Evolutionary conservation across 2,329 filamentous ascomycete species (phyloP).

Genomic region (Chaetothyriales sp.): DNA sequence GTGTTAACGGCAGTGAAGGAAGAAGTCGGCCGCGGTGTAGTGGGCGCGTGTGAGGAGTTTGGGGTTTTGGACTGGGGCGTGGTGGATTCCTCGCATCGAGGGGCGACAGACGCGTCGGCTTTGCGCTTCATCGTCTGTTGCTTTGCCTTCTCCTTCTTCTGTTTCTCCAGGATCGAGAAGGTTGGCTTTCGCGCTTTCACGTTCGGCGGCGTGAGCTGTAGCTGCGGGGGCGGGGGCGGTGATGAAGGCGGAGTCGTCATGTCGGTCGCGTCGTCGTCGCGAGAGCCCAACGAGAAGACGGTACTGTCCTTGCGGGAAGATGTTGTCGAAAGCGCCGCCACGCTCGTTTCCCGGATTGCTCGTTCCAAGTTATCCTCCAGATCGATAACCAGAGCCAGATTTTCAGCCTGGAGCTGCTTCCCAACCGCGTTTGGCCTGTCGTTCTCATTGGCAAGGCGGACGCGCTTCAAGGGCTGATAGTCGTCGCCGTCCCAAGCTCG

Average conservation of each 20-base stretch:
- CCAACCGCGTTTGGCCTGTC: slow-evolving; percentile 1
- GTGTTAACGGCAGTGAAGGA: not conserved
- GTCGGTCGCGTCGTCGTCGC: slow-evolving; percentile 23
- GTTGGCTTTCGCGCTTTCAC: slow-evolving; percentile 33
- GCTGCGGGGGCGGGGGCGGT: slow-evolving; percentile 30
- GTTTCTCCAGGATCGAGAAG: slow-evolving; percentile 31
- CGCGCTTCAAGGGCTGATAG: slow-evolving; percentile 29
- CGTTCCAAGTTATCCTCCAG: slow-evolving; percentile 32
- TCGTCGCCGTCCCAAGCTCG: slow-evolving; percentile 33
- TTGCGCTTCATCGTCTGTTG: slow-evolving; percentile 25
- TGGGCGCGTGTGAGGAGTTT: slow-evolving; percentile 8
- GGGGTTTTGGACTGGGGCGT: slow-evolving; percentile 18
- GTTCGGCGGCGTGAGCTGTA: slow-evolving; percentile 28
- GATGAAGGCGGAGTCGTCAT: slow-evolving; percentile 38
- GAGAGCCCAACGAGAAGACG: slow-evolving; percentile 29
- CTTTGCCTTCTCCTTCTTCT: slow-evolving; percentile 14
- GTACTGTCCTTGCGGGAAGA: slow-evolving; percentile 33
- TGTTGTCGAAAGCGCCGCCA: slow-evolving; percentile 28
- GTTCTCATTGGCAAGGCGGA: slow-evolving; percentile 25
- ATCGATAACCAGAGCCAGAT: slow-evolving; percentile 18
- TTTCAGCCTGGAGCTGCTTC: slow-evolving; percentile 15
- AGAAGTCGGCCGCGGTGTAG: slow-evolving; percentile 6
- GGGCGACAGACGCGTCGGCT: slow-evolving; percentile 18
- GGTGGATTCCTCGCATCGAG: slow-evolving; percentile 8
- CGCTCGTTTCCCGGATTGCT: slow-evolving; percentile 34